phyloP scores from a whole-genome alignment of 164 flowering plant genomes.

The grape (Vitis vinifera) region ASM3070453v1 NC_081811.1:26706501-26707000 shows the following conservation, averaged over 20 bases:
- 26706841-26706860: too few species aligned
- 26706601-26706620: constrained; percentile 14
- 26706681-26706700: too few species aligned
- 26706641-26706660: constrained; percentile 18
- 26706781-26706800: too few species aligned
- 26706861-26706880: too few species aligned
- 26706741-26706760: too few species aligned
- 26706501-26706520: constrained; percentile 5
- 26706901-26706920: not conserved
- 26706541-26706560: not conserved
- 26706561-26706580: constrained; percentile 3
- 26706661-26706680: not conserved
- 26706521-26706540: constrained; percentile 5
- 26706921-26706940: constrained; percentile 28
- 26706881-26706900: too few species aligned
- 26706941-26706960: constrained; percentile 28
- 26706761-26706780: too few species aligned
- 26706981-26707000: constrained; percentile 15
- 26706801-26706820: too few species aligned
- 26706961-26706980: constrained; percentile 21
- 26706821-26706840: too few species aligned
- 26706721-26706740: too few species aligned
- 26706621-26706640: constrained; percentile 13
- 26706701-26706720: not conserved
- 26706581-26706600: constrained; percentile 15